Evolutionary conservation across 2,329 filamentous ascomycete species (phyloP).

Genomic region (Claviceps purpurea): DNA sequence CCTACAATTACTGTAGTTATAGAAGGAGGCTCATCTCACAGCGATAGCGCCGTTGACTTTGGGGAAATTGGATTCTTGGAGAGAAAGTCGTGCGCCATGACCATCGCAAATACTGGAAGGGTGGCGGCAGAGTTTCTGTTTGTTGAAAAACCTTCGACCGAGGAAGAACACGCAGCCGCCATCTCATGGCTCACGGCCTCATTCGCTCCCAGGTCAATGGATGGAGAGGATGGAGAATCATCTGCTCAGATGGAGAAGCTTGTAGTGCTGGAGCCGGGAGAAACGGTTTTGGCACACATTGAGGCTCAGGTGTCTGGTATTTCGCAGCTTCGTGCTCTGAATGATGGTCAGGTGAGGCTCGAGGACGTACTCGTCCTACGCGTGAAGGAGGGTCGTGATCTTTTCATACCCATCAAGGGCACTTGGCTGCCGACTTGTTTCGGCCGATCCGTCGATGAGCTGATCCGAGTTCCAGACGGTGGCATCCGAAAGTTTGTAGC

Average conservation of each 20-base stretch:
- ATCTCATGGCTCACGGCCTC: conserved; percentile 59
- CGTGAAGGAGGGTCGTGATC: conserved; percentile 71
- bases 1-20: conserved; percentile 74
- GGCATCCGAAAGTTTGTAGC: conserved; percentile 48
- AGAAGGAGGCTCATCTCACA: conserved; percentile 38
- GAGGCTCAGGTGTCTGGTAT: conserved; percentile 53
- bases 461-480: conserved; percentile 73
- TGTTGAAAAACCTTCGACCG: conserved; percentile 51
- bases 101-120: conserved; percentile 82
- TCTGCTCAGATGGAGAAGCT: conserved; percentile 25
- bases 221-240: conserved; percentile 12
- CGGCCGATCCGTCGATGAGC: conserved; percentile 73
- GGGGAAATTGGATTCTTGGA: conserved; percentile 60
- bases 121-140: conserved; percentile 71
- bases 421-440: conserved; percentile 73
- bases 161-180: conserved; percentile 21
- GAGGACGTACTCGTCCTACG: conserved; percentile 84
- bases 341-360: conserved; percentile 49
- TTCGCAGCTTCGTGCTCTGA: conserved; percentile 53
- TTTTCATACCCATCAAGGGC: conserved; percentile 74
- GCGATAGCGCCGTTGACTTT: conserved; percentile 55
- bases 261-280: conserved; percentile 69
- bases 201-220: conserved; percentile 35
- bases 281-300: conserved; percentile 60
- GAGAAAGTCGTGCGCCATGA: conserved; percentile 53